These are phyloP conservation scores for Combretum micranthum DNA, from an alignment of 345 rosid genomes.

Conservation along the genomic window DNA sequence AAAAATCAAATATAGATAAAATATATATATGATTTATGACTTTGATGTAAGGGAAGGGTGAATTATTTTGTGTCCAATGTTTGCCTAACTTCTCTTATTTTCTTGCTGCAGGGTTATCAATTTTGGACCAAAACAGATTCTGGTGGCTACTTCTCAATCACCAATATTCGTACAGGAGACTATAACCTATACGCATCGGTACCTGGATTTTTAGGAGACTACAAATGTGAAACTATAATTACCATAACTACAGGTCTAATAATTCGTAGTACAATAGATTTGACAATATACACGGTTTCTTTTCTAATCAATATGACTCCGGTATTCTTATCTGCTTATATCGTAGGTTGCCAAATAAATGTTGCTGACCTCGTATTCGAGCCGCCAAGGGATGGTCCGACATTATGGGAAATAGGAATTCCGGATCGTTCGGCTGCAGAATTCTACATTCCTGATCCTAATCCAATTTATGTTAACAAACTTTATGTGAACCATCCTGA, in stretches of 20 bases:
- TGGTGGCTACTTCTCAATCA: slow-evolving; percentile 48
- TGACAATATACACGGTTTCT: not conserved
- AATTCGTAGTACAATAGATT: not conserved
- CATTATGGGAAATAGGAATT: slow-evolving; percentile 85
- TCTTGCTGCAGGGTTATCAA: slow-evolving; percentile 57
- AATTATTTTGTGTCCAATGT: too few species aligned
- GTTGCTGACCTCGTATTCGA: slow-evolving; percentile 43
- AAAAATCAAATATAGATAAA: too few species aligned
- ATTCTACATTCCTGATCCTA: slow-evolving; percentile 69
- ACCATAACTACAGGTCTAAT: slow-evolving; percentile 49
- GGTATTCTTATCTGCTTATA: not conserved
- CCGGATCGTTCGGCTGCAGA: slow-evolving; percentile 75
- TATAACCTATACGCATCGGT: slow-evolving; percentile 70
- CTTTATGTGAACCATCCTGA: slow-evolving; percentile 61
- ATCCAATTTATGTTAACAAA: slow-evolving; percentile 55
- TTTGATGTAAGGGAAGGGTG: too few species aligned
- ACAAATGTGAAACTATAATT: slow-evolving; percentile 25
- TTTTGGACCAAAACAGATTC: slow-evolving; percentile 68
- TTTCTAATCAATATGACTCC: not conserved
- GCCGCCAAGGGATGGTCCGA: slow-evolving; percentile 77
- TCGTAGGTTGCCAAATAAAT: slow-evolving; percentile 44
- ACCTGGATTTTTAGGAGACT: slow-evolving; percentile 72
- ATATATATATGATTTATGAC: too few species aligned
- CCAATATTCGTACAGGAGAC: slow-evolving; percentile 37
- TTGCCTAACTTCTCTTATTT: not conserved